Conservation (phyloP, 345 rosid genomes). For the Sonneratia alba region DNA sequence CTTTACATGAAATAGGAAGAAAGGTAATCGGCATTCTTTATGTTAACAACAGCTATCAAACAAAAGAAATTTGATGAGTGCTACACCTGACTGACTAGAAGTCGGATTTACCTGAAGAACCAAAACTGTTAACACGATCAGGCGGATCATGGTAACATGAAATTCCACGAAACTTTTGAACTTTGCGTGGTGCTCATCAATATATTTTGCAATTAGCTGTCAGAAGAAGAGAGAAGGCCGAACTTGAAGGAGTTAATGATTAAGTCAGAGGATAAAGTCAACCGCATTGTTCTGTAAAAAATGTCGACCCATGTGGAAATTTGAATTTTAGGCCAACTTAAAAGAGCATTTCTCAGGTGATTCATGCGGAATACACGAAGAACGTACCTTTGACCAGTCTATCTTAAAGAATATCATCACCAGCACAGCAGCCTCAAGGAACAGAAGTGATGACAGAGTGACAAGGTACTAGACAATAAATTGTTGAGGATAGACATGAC, state of each 20-base stretch:
- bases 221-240: neutral
- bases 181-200: slow-evolving; percentile 9
- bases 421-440: slow-evolving; percentile 26
- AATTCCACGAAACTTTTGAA: slow-evolving; percentile 23
- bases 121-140: slow-evolving; percentile 17
- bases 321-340: neutral
- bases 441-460: slow-evolving; percentile 24
- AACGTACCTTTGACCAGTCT: slow-evolving; percentile 36
- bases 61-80: neutral
- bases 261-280: neutral
- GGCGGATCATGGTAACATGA: slow-evolving; percentile 27
- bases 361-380: neutral
- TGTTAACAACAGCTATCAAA: too few relatives aligned
- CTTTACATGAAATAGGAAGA: neutral
- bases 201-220: slow-evolving; percentile 26
- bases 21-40: neutral
- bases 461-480: slow-evolving; percentile 29
- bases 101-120: slow-evolving; percentile 35
- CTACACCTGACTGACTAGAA: neutral
- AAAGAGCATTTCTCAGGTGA: neutral
- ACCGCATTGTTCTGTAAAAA: neutral
- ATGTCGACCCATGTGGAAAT: neutral
- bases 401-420: slow-evolving; percentile 35
- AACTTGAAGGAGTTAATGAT: neutral
- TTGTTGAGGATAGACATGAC: slow-evolving; percentile 17